phyloP scores from a whole-genome alignment of 192 early-diverging fungal species.

The Linnemannia elongata region DNA sequence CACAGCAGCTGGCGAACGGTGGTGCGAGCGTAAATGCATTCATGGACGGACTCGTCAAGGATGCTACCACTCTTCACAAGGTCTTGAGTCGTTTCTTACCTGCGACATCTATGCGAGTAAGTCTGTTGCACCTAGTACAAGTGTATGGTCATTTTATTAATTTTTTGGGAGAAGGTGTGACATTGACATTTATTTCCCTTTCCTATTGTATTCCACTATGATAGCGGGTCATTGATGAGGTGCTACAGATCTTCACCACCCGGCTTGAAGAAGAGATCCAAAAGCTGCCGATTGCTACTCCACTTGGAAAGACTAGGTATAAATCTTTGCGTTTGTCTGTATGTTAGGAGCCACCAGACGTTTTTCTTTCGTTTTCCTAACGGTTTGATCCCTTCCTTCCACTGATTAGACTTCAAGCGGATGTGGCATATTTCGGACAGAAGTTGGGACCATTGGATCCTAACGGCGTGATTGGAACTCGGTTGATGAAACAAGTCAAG shows the following conservation, averaged over 20 bases:
- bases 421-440: constrained; percentile 42
- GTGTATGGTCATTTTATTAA: not conserved
- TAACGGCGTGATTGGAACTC: constrained; percentile 41
- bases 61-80: constrained; percentile 91
- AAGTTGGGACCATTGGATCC: constrained; percentile 46
- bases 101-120: constrained; percentile 76
- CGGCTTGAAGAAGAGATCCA: constrained; percentile 81
- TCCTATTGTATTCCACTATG: not conserved
- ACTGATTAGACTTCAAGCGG: constrained; percentile 38
- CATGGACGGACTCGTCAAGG: constrained; percentile 92
- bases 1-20: constrained; percentile 53
- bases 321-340: not conserved
- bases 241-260: constrained; percentile 83
- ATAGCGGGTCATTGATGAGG: constrained; percentile 80
- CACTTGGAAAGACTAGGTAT: constrained; percentile 77
- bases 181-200: not conserved
- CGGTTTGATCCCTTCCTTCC: not conserved
- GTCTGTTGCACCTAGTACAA: not conserved
- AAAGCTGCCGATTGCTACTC: constrained; percentile 62
- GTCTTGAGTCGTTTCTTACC: constrained; percentile 92
- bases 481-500: constrained; percentile 53
- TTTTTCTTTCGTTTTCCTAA: not conserved
- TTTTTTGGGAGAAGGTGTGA: not conserved
- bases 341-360: not conserved
- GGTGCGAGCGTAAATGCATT: constrained; percentile 64